These are phyloP conservation scores for Pseudogymnoascus sp. DNA, from an alignment of 2,329 filamentous ascomycete genomes.

Conservation along the genomic window DNA sequence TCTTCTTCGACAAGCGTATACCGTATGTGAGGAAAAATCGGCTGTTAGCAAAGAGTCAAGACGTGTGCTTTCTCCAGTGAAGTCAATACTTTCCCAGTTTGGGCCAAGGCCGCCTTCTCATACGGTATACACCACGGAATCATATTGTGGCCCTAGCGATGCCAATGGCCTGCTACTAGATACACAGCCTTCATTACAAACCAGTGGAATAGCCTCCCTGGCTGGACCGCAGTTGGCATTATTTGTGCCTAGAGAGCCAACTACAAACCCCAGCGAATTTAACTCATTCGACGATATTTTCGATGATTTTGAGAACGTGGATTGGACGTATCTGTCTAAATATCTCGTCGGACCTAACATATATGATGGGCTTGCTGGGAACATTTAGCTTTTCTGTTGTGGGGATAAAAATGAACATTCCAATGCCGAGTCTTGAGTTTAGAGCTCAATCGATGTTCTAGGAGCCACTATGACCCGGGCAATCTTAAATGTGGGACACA, in stretches of 20 bases:
- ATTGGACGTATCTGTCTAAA: constrained; percentile 16
- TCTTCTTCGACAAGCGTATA: constrained; percentile 8
- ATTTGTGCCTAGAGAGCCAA: constrained; percentile 8
- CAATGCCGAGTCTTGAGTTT: no score
- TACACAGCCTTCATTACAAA: background rate
- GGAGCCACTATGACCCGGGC: no score
- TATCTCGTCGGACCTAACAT: background rate
- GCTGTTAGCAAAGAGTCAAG: constrained; percentile 14
- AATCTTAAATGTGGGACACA: no score
- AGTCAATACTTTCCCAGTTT: background rate
- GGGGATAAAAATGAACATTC: no score
- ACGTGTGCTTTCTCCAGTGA: constrained; percentile 10
- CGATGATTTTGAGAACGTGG: constrained; percentile 17
- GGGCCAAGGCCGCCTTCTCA: background rate
- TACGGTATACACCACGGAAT: constrained; percentile 17
- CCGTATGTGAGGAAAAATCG: constrained; percentile 15
- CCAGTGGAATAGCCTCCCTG: background rate
- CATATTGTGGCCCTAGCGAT: background rate
- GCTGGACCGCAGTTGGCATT: constrained; percentile 6
- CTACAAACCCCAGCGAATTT: constrained; percentile 14
- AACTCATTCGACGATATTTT: constrained; percentile 20
- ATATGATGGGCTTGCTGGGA: background rate
- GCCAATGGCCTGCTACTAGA: background rate
- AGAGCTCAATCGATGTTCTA: no score
- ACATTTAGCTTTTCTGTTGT: background rate